Evolutionary conservation across 805 yeast genomes (phyloP).

Genomic region (Candida awuae): DNA sequence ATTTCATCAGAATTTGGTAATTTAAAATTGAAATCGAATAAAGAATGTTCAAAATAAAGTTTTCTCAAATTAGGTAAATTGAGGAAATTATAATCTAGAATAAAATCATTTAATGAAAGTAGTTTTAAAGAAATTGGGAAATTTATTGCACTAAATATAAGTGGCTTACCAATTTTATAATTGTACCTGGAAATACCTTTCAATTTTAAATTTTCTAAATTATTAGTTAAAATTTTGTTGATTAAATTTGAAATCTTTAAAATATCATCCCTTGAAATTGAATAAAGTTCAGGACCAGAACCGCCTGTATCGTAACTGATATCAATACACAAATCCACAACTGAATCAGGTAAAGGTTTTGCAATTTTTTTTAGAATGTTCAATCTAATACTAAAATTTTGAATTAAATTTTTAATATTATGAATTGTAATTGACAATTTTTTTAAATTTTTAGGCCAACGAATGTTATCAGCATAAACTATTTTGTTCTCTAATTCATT

Average conservation of each 20-base stretch:
- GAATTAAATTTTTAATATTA: constrained; percentile 23
- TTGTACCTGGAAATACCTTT: constrained; percentile 27
- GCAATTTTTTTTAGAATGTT: constrained; percentile 22
- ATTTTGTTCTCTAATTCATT: background rate
- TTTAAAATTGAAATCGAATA: constrained; percentile 25
- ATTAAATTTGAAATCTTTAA: constrained; percentile 21
- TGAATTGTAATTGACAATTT: constrained; percentile 25
- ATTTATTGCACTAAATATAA: constrained; percentile 24
- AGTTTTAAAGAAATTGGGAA: constrained; percentile 23
- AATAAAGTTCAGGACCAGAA: constrained; percentile 24
- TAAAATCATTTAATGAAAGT: constrained; percentile 25
- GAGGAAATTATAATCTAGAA: constrained; percentile 22
- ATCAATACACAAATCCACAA: constrained; percentile 25
- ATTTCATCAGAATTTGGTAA: constrained; percentile 24
- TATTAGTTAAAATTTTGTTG: constrained; percentile 21
- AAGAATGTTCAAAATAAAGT: constrained; percentile 25
- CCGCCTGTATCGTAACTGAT: constrained; percentile 28
- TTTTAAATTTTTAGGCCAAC: constrained; percentile 24
- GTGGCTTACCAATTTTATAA: constrained; percentile 25
- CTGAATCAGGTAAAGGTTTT: constrained; percentile 23
- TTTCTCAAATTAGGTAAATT: constrained; percentile 21
- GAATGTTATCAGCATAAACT: constrained; percentile 11
- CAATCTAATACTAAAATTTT: constrained; percentile 23
- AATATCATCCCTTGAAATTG: constrained; percentile 25
- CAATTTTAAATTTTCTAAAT: constrained; percentile 23